A percentile compares a stretch with the other conserved stretches of the same genome.
These are phyloP conservation scores for Wickerhamiella infanticola DNA, from an alignment of 1,139 yeast genomes.

Conservation along the genomic window DNA sequence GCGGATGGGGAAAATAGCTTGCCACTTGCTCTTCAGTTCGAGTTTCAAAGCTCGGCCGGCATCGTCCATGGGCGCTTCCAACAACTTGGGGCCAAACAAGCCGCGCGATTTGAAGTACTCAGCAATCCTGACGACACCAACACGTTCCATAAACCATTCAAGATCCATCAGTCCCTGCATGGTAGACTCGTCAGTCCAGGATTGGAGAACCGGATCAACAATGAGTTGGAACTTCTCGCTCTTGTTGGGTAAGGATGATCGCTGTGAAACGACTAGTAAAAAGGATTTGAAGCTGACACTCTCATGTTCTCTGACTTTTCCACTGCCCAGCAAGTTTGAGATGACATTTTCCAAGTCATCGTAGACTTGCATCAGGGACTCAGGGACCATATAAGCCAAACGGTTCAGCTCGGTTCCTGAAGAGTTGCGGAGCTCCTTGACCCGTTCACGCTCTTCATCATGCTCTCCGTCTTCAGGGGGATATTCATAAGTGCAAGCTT, in stretches of 20 bases:
- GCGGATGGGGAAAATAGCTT: conserved; percentile 83
- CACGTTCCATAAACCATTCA: conserved; percentile 96
- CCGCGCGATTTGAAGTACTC: conserved; percentile 75
- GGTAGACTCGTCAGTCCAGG: conserved; percentile 89
- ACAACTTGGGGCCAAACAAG: conserved; percentile 55
- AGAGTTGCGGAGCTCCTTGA: conserved; percentile 76
- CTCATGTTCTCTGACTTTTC: conserved; percentile 76
- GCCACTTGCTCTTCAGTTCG: conserved; percentile 80
- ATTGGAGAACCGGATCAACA: conserved; percentile 80
- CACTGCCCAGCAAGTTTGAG: conserved; percentile 48
- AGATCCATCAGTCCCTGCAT: conserved; percentile 77
- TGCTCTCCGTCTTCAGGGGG: conserved; percentile 30
- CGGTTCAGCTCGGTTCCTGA: conserved; percentile 93
- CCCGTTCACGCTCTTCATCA: conserved; percentile 42
- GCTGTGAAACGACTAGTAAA: conserved; percentile 74
- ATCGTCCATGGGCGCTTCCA: conserved; percentile 81
- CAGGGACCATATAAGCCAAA: conserved; percentile 89
- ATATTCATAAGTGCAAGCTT: conserved; percentile 74
- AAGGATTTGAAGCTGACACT: conserved; percentile 88
- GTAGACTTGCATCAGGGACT: conserved; percentile 63
- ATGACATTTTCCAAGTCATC: conserved; percentile 72
- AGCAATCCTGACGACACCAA: conserved; percentile 88
- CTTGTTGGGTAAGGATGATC: conserved; percentile 56
- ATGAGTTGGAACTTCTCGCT: conserved; percentile 67
- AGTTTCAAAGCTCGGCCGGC: conserved; percentile 63